Evolutionary conservation across 2,329 filamentous ascomycete genomes (phyloP), one percentile per base, ranked within the genome.

Genomic region (Beauveria rudraprayagi): DNA sequence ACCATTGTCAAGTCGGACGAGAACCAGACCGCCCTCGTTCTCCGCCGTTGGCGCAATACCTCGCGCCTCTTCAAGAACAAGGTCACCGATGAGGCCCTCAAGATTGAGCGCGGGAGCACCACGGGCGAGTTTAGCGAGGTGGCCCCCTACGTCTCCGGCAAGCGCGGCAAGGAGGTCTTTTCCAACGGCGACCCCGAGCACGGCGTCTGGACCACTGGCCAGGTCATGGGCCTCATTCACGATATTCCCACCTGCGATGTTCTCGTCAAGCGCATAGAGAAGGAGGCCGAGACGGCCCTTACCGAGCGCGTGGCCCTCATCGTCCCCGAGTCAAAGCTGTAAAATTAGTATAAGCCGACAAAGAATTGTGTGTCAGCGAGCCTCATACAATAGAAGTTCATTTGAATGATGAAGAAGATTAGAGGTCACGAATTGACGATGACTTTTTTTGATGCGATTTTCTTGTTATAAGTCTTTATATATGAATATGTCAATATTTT

Each of bases 191-290:
- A 99, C 71, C 84, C 90, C 58, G 89, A 99, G 69, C 91, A 85
- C 72, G 94, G 94, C 60, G 92, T 97, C 44, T 99, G 94, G 94
- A 97, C 94, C 22, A 92, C 93, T 9, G 94, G 94, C 11, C 93
- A 97, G 73, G 93, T 97, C 66, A 96, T 99, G 66, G 90, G 90
- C 6, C 73, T 94, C 61, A 94, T 94, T 64, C 85, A 93, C 67
- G 90, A 94, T 68, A 90, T 92, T 60, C 89, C 89, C 9, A 90
- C 87, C 0, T 93, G 90, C 70, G 82, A 82, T 52, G 85, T 77
- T 1, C 77, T 94, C 28, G 76, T 92, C 10, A 78, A 78, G 66
- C 83, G 90, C 61, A 92, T 94, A 67, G 89, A 92, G 78, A 86
- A 80, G 71, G 90, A 93, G 73, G 90, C 90, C 0, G 81, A 88